Conservation (phyloP, 1,284 basidiomycete species). For the Xerocomus nothofagi region DNA sequence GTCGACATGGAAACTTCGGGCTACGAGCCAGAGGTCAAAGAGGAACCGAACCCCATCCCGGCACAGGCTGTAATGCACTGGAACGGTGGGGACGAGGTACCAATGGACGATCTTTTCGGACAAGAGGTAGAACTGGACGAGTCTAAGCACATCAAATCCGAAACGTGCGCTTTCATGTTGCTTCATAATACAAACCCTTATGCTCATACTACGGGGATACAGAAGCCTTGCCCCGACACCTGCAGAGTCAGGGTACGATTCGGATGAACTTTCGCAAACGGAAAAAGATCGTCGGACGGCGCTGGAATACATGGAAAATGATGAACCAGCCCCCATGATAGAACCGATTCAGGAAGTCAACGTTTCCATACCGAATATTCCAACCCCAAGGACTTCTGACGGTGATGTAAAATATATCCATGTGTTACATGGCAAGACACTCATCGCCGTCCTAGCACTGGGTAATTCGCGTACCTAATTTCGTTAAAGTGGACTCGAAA, state of each 20-base stretch:
- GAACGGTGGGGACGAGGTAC: constrained; percentile 55
- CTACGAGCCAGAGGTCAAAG: constrained; percentile 25
- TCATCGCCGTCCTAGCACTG: constrained; percentile 54
- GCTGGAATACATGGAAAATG: constrained; percentile 82
- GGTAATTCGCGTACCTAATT: constrained; percentile 83
- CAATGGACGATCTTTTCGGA: constrained; percentile 77
- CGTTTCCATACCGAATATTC: constrained; percentile 76
- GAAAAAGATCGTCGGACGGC: constrained; percentile 68
- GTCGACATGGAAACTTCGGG: constrained; percentile 43
- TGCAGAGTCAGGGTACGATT: constrained; percentile 54
- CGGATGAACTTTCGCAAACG: constrained; percentile 65
- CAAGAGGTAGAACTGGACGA: constrained; percentile 64
- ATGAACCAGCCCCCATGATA: constrained; percentile 57
- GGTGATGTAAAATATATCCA: constrained; percentile 53
- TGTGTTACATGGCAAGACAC: not conserved
- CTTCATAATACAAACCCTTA: constrained; percentile 1
- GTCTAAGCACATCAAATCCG: constrained; percentile 39
- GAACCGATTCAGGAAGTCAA: constrained; percentile 65
- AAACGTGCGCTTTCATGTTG: constrained; percentile 25
- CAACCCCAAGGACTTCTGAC: constrained; percentile 69
- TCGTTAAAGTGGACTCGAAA: constrained; percentile 77
- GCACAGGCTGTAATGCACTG: constrained; percentile 26
- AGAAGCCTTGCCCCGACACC: constrained; percentile 37
- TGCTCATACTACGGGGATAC: constrained; percentile 17
- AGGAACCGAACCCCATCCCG: constrained; percentile 19